Evolutionary conservation across 1,284 basidiomycete genomes (phyloP).

Genomic region (Somion occarium): DNA sequence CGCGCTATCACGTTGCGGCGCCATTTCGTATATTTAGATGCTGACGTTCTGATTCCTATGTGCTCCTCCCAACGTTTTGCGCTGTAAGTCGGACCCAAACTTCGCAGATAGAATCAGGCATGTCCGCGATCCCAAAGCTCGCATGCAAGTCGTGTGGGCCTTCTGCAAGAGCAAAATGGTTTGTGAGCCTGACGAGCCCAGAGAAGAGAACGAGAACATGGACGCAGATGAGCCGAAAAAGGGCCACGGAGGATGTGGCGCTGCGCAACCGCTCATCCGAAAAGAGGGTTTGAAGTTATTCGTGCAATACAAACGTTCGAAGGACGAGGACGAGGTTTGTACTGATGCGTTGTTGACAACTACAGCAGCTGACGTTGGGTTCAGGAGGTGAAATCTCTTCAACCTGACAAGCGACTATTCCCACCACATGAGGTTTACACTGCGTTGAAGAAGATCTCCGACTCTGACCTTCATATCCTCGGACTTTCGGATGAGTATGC

Average conservation of each 20-base stretch:
- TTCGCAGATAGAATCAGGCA: conserved; percentile 84
- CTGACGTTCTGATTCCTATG: conserved; percentile 47
- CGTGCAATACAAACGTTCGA: conserved; percentile 91
- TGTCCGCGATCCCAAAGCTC: conserved; percentile 82
- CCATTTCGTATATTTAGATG: conserved; percentile 35
- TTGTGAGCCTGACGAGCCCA: conserved; percentile 84
- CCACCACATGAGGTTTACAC: conserved; percentile 89
- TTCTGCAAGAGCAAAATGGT: conserved; percentile 82
- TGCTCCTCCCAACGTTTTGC: conserved; percentile 17
- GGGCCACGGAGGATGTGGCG: conserved; percentile 95
- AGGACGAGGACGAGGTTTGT: conserved; percentile 90
- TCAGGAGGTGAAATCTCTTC: conserved; percentile 78
- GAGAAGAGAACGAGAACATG: conserved; percentile 77
- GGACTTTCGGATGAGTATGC: conserved; percentile 96
- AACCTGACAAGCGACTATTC: conserved; percentile 88
- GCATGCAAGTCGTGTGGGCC: conserved; percentile 84
- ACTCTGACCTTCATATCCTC: conserved; percentile 86
- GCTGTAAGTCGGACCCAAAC: conserved; percentile 71
- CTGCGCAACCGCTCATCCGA: conserved; percentile 85
- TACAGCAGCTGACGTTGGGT: conserved; percentile 19
- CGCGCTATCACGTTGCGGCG: conserved; percentile 29
- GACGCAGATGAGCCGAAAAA: conserved; percentile 74
- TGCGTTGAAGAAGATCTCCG: conserved; percentile 90
- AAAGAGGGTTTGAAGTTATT: conserved; percentile 97
- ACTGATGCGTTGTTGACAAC: conserved; percentile 1